Evolutionary conservation across 805 yeast species (phyloP).

Genomic region (Saccharomycopsis sp.): DNA sequence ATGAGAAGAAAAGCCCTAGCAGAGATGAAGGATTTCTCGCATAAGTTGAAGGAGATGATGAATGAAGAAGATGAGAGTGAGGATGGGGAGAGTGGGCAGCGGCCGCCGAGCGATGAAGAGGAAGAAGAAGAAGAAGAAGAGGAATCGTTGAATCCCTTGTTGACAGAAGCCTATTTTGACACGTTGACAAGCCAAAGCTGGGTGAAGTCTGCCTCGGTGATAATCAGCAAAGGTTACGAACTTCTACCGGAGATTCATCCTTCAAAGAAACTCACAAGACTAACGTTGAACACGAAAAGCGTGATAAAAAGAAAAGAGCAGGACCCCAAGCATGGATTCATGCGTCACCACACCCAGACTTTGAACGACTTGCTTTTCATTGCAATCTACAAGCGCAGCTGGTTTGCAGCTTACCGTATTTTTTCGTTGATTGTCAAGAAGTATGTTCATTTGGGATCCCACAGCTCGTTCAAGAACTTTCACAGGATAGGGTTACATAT

Average conservation of each 20-base stretch:
- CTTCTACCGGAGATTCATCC: constrained; percentile 12
- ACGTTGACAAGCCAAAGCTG: not conserved
- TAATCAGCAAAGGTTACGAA: constrained; percentile 10
- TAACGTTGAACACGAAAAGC: no score
- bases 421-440: constrained; percentile 10
- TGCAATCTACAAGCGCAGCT: constrained; percentile 6
- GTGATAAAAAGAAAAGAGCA: no score
- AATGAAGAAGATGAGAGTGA: no score
- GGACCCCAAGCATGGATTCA: no score
- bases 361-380: constrained; percentile 10
- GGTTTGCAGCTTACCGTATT: constrained; percentile 13
- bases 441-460: constrained; percentile 5
- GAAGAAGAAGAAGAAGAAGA: not conserved
- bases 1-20: no score
- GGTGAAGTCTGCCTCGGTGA: constrained; percentile 8
- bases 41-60: no score
- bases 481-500: no score
- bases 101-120: not conserved
- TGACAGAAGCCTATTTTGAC: not conserved
- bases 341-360: constrained; percentile 12
- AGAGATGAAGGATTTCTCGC: no score
- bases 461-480: constrained; percentile 1
- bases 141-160: not conserved
- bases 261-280: no score
- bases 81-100: no score